Percentiles rank a stretch among this genome's conserved stretches.
Conservation (phyloP, 805 yeast genomes). For the Ogataea zsoltii region DNA sequence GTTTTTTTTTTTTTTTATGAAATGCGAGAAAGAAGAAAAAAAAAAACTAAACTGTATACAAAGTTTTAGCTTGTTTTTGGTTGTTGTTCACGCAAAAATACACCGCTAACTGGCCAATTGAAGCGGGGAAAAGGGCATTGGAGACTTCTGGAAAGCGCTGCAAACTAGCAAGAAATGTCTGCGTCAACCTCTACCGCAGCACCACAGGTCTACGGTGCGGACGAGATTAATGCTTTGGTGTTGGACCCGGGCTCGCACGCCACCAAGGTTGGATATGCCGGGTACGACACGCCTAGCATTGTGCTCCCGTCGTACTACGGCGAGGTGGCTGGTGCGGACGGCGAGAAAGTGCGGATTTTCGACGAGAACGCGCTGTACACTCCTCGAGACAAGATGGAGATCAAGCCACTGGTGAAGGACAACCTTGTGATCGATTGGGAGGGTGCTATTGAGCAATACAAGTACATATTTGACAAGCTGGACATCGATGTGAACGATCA, state of each 20-base stretch:
- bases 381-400: constrained; percentile 53
- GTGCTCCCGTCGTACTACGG: constrained; percentile 74
- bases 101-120: not conserved
- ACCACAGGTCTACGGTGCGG: constrained; percentile 59
- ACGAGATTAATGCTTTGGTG: constrained; percentile 89
- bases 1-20: too few relatives aligned
- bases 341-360: constrained; percentile 24
- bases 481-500: constrained; percentile 59
- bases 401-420: constrained; percentile 60
- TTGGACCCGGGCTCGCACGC: constrained; percentile 86
- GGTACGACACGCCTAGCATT: constrained; percentile 82
- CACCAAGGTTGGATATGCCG: constrained; percentile 89
- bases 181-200: constrained; percentile 32
- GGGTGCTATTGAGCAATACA: constrained; percentile 73
- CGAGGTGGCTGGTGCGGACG: constrained; percentile 16
- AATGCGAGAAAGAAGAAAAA: not conserved
- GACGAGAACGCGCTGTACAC: constrained; percentile 35
- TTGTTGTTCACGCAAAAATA: not conserved
- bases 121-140: not conserved
- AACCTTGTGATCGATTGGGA: constrained; percentile 83
- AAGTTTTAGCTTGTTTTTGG: not conserved
- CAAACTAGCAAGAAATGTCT: not conserved
- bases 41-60: too few relatives aligned
- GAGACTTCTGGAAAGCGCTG: not conserved
- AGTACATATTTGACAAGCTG: constrained; percentile 55